Base-by-base conservation (phyloP, 1,284 basidiomycete genomes). In the Irpex sp. region DNA sequence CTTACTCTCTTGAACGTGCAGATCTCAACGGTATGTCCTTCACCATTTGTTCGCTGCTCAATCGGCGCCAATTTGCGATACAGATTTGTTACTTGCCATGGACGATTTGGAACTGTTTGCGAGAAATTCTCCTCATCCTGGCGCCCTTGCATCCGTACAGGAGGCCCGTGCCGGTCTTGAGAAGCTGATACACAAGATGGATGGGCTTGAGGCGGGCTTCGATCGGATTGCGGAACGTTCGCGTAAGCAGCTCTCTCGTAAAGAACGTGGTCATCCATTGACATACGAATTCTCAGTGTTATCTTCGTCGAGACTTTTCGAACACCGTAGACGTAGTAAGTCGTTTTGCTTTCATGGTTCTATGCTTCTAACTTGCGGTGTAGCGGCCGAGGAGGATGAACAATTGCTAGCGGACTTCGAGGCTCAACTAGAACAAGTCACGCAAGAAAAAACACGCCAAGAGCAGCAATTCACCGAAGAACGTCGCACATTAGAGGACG, bases 171-270 rank as follows among this genome's bases (percentile, higher is more conserved):
- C 72, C 5, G 79, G 82, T 11, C 75, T 95, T 38, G 85, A 91
- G 65, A 89, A 84, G 71, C 79, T 92, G 9, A 79, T 94, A 52
- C 76, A 74, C 26, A 89, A 87, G 73, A 92, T 96, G 85, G 90
- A 94, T 67, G 80, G 80, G 26, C 77, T 94, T 9, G 91, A 92
- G 71, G 74, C 83, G 0, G 87, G 88, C 2, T 93, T 95, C 70
- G 93, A 94, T 68, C 83, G 86, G 64, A 87, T 94, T 68, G 89
- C 91, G 13, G 92, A 93, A 71, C 83, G 88, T 55, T 91, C 91
- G 62, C 76, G 92, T 93, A 72, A 65, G 89, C 82, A 57, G 34
- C 17, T 54, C 38, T 63, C 37, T n/a, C 26, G 57, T 36, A 13
- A 37, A 31, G 6, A 15, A 54, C 37, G 26, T n/a, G 31, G n/a